These are phyloP conservation scores for Cercospora brassicicola DNA, from an alignment of 2,329 filamentous ascomycete species.

Conservation along the genomic window DNA sequence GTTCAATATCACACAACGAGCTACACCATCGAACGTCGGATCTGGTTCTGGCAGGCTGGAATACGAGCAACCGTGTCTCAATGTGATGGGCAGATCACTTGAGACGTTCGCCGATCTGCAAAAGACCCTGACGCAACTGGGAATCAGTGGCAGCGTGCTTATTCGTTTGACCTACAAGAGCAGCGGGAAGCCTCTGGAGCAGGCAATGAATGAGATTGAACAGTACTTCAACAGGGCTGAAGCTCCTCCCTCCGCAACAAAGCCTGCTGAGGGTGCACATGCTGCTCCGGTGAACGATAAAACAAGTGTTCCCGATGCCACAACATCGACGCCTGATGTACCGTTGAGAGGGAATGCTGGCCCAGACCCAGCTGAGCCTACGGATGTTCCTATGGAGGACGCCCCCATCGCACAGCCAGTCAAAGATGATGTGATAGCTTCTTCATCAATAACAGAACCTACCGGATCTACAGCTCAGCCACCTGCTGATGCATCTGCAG, in stretches of 20 bases:
- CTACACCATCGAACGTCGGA: slow-evolving; percentile 62
- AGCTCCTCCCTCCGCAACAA: slow-evolving; percentile 27
- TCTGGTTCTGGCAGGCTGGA: slow-evolving; percentile 70
- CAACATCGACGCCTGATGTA: slow-evolving; percentile 27
- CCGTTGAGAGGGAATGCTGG: slow-evolving; percentile 28
- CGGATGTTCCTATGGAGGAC: slow-evolving; percentile 30
- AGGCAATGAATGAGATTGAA: slow-evolving; percentile 79
- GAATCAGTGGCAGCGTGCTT: slow-evolving; percentile 80
- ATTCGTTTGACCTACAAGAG: slow-evolving; percentile 74
- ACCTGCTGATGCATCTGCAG: slow-evolving; percentile 13
- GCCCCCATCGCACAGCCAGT: slow-evolving; percentile 27
- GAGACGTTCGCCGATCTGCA: slow-evolving; percentile 78
- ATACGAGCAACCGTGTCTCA: slow-evolving; percentile 82
- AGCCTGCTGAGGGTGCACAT: slow-evolving; percentile 32
- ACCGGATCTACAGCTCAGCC: slow-evolving; percentile 1
- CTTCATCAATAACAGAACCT: slow-evolving; percentile 31
- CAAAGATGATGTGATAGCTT: slow-evolving; percentile 34
- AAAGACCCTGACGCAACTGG: slow-evolving; percentile 82
- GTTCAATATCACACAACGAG: slow-evolving; percentile 79
- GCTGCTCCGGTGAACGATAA: slow-evolving; percentile 21
- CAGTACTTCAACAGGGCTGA: slow-evolving; percentile 64
- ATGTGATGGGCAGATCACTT: slow-evolving; percentile 73
- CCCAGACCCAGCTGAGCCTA: slow-evolving; percentile 32
- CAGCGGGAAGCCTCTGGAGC: slow-evolving; percentile 76
- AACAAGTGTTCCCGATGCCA: slow-evolving; percentile 29